Evolutionary conservation across 2,329 filamentous ascomycete species (phyloP).

Genomic region (Aspergillus novofumigatus): DNA sequence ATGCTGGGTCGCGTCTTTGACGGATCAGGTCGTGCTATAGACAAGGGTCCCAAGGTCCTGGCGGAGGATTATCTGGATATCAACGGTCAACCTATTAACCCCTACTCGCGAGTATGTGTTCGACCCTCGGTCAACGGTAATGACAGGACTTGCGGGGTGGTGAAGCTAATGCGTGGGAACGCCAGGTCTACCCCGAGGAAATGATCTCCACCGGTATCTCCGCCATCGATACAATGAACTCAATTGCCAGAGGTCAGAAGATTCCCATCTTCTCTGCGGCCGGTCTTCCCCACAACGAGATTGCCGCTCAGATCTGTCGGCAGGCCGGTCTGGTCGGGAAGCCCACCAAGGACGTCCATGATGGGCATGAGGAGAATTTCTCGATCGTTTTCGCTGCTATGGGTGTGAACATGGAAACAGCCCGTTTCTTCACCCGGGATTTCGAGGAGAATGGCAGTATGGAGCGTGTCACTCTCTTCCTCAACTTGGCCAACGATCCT

Average conservation of each 20-base stretch:
- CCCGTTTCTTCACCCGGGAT: conserved; percentile 95
- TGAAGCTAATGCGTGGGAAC: conserved; percentile 10
- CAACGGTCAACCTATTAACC: conserved; percentile 98
- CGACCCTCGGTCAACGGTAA: neutral
- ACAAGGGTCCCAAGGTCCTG: conserved; percentile 97
- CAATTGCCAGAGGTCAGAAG: conserved; percentile 97
- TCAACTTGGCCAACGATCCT: conserved; percentile 98
- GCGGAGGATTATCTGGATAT: conserved; percentile 98
- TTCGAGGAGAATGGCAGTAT: conserved; percentile 99
- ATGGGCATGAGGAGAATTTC: conserved; percentile 98
- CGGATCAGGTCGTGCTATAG: conserved; percentile 94
- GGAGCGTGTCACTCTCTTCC: conserved; percentile 94
- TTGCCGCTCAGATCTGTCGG: conserved; percentile 96
- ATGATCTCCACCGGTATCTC: conserved; percentile 99
- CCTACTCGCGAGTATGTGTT: conserved; percentile 75
- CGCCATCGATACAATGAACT: conserved; percentile 97
- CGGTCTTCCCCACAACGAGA: conserved; percentile 98
- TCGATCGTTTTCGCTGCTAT: conserved; percentile 99
- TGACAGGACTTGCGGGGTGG: neutral
- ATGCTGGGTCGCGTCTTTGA: conserved; percentile 99
- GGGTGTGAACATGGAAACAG: conserved; percentile 99
- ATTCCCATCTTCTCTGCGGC: conserved; percentile 99
- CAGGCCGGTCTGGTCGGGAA: conserved; percentile 89
- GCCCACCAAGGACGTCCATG: conserved; percentile 93
- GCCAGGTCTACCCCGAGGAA: conserved; percentile 93